Evolutionary conservation across 768 basidiomycete genomes (phyloP).

Genomic region (Sporobolomyces pararoseus): DNA sequence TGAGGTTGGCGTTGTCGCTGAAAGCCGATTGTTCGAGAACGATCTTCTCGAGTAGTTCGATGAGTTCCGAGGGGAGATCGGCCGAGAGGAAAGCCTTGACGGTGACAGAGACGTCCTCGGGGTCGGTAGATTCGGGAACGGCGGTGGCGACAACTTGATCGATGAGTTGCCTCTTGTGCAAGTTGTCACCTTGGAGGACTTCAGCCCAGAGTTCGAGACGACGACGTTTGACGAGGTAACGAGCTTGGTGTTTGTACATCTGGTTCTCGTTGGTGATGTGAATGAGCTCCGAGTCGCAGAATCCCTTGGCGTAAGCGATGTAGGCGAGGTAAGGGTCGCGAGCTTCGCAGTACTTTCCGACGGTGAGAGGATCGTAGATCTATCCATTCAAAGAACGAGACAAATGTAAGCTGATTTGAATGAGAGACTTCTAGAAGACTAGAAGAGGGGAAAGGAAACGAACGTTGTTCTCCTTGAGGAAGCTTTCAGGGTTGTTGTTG

Average conservation of each 20-base stretch:
- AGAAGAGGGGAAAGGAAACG: conserved; percentile 49
- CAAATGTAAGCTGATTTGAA: not conserved
- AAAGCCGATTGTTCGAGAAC: conserved; percentile 95
- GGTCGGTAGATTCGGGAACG: conserved; percentile 91
- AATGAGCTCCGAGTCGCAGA: conserved; percentile 97
- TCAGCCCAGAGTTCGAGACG: conserved; percentile 94
- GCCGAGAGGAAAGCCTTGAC: conserved; percentile 98
- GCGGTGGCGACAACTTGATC: conserved; percentile 96
- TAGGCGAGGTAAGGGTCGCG: conserved; percentile 97
- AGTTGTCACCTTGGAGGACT: conserved; percentile 81
- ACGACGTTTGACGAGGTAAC: conserved; percentile 94
- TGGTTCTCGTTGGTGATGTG: conserved; percentile 96
- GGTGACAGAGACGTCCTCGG: conserved; percentile 95
- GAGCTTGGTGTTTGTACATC: conserved; percentile 99
- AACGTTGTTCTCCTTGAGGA: conserved; percentile 98
- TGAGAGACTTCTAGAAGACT: too few relatives aligned
- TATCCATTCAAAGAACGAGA: conserved; percentile 48
- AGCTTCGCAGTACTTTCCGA: conserved; percentile 98
- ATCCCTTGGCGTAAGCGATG: conserved; percentile 97
- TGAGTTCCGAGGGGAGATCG: conserved; percentile 92
- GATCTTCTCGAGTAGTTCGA: conserved; percentile 97
- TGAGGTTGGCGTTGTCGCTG: conserved; percentile 93
- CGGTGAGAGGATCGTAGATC: conserved; percentile 93
- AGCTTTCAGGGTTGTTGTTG: conserved; percentile 95
- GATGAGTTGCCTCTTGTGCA: conserved; percentile 86